Evolutionary conservation across 225 moss, liverwort and hornwort species (phyloP), one percentile per base, ranked within the genome.

Genomic region (Physcomitrium patens): DNA sequence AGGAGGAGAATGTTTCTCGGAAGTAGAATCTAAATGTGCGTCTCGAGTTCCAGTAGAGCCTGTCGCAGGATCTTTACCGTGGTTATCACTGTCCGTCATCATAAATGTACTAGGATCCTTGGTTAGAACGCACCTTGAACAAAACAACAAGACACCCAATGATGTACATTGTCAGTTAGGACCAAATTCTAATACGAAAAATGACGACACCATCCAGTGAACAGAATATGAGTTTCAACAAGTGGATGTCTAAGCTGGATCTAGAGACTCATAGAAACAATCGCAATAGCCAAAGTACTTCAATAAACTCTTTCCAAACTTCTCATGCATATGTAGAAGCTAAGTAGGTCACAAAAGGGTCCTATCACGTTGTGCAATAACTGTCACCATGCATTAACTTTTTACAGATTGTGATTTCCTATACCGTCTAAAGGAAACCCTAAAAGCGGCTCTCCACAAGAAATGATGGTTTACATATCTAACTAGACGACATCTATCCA

Each of bases 21-120:
- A 75, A 18, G 88, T 84, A 13, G 86, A 88, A 52, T 88, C 87
- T 27, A 88, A 85, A 5, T 71, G 77, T 2, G 84, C 17, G 54
- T 88, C 86, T 27, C 83, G 79, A 42, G 74, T 81, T 16, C 84
- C 81, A 8, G 89, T 89, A 43, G 89, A 88, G 22, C 88, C 86
- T 15, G 90, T 88, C 62, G 78, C 76, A 15, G 79, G 70, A 28
- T 84, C 86, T 14, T 65, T 63, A 0, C 78, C 83, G 3, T 84
- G 60, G 37, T 70, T 83, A 42, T 71, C 76, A 57, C 80, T 78
- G 63, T 74, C 79, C 62, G 77, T 75, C 42, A 79, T 81, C 37
- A 86, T 77, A 41, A 81, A 81, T 3, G 85, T 91, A 80, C 88
- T 91, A 3, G 85, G 79, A 16, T 87, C 83, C 15, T 15, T 26